phyloP scores from a whole-genome alignment of 352 stramenopile genomes.

The Pythium rishiriense region DNA sequence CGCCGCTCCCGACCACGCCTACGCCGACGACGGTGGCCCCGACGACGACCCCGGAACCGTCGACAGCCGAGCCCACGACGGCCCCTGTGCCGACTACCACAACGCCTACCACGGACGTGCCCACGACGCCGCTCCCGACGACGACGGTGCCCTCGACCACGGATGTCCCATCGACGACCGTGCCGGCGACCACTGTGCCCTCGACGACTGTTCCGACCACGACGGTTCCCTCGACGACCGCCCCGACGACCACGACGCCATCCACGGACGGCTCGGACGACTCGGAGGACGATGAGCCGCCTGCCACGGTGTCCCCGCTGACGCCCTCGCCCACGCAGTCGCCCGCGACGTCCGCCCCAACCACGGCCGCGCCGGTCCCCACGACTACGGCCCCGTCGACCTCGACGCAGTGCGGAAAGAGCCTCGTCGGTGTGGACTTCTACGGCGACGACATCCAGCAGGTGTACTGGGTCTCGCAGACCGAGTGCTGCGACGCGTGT shows the following conservation, averaged over 20 bases:
- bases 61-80: neutral
- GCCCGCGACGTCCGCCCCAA: neutral
- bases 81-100: no score
- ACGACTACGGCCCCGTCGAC: neutral
- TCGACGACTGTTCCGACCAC: neutral
- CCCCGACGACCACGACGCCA: neutral
- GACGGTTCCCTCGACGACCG: neutral
- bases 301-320: neutral
- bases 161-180: neutral
- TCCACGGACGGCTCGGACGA: neutral
- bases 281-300: neutral
- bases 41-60: neutral
- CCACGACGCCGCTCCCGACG: neutral
- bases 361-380: neutral
- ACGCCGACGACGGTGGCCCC: neutral
- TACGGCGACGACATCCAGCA: slow-evolving; percentile 22
- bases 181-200: neutral
- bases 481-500: slow-evolving; percentile 28
- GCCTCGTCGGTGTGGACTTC: slow-evolving; percentile 18
- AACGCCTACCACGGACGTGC: neutral
- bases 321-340: neutral
- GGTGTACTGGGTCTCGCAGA: slow-evolving; percentile 9
- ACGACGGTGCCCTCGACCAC: neutral
- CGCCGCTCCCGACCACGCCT: neutral
- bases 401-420: slow-evolving; percentile 3